Evolutionary conservation across 225 moss, liverwort and hornwort species (phyloP), one percentile per base, ranked within the genome.

Genomic region (Sphagnum contortum): DNA sequence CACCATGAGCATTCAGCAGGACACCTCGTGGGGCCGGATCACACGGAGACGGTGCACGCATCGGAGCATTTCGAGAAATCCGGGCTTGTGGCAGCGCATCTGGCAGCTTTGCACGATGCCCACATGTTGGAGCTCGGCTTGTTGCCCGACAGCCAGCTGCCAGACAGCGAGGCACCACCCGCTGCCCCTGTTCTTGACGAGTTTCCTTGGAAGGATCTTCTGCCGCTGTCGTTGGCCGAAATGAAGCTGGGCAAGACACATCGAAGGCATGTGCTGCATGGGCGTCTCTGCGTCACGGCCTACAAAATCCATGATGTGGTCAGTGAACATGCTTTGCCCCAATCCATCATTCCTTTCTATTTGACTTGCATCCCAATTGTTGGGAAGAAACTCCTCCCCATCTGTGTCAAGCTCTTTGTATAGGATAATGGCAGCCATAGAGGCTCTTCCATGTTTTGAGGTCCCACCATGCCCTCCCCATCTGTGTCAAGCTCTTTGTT

Each of bases 181-280:
- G 69, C 76, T 2, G 76, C 90, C n/a, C 75, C 87, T 3, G 74
- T 84, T 12, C 75, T 81, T n/a, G 71, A 74, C 2, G 71, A 68
- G 54, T 79, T 83, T 12, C 86, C 86, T 51, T 77, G 84, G 74
- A 85, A 75, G 65, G 74, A 73, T 47, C 68, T 91, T 65, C 87
- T 75, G 70, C 77, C 70, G 1, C 65, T 91, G 44, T 67, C 72
- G 2, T 71, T 94, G 2, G 68, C 71, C 3, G 83, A 86, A 51
- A 83, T 94, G 69, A 94, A 94, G 75, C 72, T 94, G 44, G 94
- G 94, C 59, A 94, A 94, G 77, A 87, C 89, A 6, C 94, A 94
- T 64, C 85, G 91, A 8, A 71, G 83, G 45, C 89, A 83, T 49
- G 80, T 79, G 12, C 79, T 94, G 45, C 80, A 79, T 67, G 94